phyloP scores from a whole-genome alignment of 495 filamentous ascomycete genomes.

The Xylaria acuta region DNA sequence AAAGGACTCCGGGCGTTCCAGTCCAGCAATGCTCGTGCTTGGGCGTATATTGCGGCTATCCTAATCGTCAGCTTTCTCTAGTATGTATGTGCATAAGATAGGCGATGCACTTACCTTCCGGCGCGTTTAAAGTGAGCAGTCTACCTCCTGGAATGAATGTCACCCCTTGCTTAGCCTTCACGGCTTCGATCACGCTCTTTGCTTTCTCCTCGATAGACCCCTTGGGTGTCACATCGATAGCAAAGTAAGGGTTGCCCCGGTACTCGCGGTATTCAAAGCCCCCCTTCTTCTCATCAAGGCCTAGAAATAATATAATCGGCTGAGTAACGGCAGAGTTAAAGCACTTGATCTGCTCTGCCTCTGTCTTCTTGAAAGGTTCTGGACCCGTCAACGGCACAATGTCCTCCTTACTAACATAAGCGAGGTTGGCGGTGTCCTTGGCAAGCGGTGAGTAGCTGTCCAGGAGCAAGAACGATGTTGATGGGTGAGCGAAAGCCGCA shows the following conservation, averaged over 20 bases:
- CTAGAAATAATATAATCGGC: conserved; percentile 82
- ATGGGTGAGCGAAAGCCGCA: conserved; percentile 73
- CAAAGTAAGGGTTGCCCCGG: conserved; percentile 81
- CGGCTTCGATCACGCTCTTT: conserved; percentile 50
- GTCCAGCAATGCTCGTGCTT: conserved; percentile 85
- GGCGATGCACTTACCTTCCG: conserved; percentile 45
- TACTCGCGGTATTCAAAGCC: conserved; percentile 63
- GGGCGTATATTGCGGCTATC: conserved; percentile 87
- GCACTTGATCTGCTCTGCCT: conserved; percentile 72
- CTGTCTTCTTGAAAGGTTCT: conserved; percentile 71
- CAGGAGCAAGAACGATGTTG: conserved; percentile 75
- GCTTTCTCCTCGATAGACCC: conserved; percentile 63
- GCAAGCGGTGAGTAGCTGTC: conserved; percentile 80
- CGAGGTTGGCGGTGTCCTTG: conserved; percentile 60
- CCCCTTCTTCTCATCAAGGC: conserved; percentile 72
- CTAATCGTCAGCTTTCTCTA: not conserved
- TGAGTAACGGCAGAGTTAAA: conserved; percentile 73
- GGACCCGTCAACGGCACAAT: conserved; percentile 72
- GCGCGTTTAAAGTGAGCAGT: conserved; percentile 48
- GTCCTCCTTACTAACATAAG: conserved; percentile 66
- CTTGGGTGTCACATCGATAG: conserved; percentile 83
- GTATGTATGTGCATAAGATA: not conserved
- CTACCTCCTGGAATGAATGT: conserved; percentile 41
- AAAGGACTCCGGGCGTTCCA: conserved; percentile 95
- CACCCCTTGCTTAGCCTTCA: conserved; percentile 40